phyloP scores from a whole-genome alignment of 176 grass and related monocot genomes.

The Zoysia pacifica region DNA sequence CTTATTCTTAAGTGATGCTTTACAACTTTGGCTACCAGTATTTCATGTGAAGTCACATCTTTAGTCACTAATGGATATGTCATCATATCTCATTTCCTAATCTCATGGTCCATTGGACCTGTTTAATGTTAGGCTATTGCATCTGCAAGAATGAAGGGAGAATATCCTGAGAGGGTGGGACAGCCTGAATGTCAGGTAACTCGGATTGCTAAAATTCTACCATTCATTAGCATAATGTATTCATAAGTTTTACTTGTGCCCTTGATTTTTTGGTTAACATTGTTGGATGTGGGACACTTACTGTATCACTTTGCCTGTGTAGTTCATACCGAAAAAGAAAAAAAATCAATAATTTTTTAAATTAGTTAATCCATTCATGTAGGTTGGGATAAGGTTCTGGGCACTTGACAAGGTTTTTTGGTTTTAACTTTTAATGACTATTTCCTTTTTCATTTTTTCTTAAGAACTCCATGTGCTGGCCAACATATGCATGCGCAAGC shows the following conservation, averaged over 20 bases:
- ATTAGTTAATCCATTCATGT: constrained; percentile 11
- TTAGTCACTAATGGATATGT: neutral
- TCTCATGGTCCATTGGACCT: constrained; percentile 48
- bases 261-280: neutral
- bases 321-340: neutral
- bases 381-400: constrained; percentile 6
- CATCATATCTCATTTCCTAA: constrained; percentile 41
- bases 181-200: constrained; percentile 98
- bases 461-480: constrained; percentile 1
- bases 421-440: neutral
- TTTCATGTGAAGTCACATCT: constrained; percentile 21
- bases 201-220: constrained; percentile 10
- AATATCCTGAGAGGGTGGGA: constrained; percentile 97
- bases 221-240: constrained; percentile 18
- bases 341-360: constrained; percentile 2
- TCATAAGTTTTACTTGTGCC: constrained; percentile 4
- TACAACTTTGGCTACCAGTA: constrained; percentile 2
- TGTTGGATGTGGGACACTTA: constrained; percentile 3
- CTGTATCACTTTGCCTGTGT: neutral
- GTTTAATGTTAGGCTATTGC: constrained; percentile 89
- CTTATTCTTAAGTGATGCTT: constrained; percentile 26
- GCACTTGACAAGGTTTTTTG: neutral
- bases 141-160: constrained; percentile 95
- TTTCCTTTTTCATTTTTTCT: neutral
- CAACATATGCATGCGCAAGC: constrained; percentile 1